Base-by-base conservation (phyloP, 192 early-diverging fungal genomes). In the Dimargaris xerosporica region DNA sequence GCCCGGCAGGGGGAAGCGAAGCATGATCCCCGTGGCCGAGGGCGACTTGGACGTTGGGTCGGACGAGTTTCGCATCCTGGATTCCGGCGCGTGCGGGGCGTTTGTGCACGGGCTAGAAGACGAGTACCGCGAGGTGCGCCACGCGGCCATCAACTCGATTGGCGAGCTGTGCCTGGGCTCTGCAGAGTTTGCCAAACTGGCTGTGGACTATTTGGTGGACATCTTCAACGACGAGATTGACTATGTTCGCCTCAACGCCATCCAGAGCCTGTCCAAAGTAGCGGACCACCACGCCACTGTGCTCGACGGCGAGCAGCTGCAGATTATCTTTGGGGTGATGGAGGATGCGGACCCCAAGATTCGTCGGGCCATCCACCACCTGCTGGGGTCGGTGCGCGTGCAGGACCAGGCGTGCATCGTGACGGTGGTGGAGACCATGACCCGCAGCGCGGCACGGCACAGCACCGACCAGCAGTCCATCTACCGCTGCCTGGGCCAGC, bases 191-290 rank as follows among this genome's bases (percentile, higher is more conserved):
- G 78, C 88, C 0, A 66, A 74, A 17, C 76, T 79, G n/a, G 85
- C 91, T 0, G 71, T 91, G 0, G 87, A 89, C 53, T 90, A 82
- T 58, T 75, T 96, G 34, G 85, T 94, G 62, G 94, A 96, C 61
- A 98, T 98, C 90, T 92, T 98, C 64, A 94, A 96, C 72, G 95
- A 98, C 72, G 91, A 94, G 67, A 88, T 89, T 66, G 82, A 88
- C 64, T 75, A 75, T 44, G 87, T 98, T 4, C 85, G 95, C 0
- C 65, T 91, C 7, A 85, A 91, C 45, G 82, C 92, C 0, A 82
- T 95, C 39, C 76, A 75, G 21, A 87, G 80, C 54, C 77, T 98
- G 16, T 74, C 73, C 23, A 77, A 82, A 47, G 85, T 98, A 52
- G 90, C 85, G 0, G 66, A 67, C 3, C 71, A 72, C 1, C 62